Evolutionary conservation across 177 flowering plant genomes (phyloP), one percentile per base, ranked within the genome.

Genomic region (Tripterygium wilfordii): DNA sequence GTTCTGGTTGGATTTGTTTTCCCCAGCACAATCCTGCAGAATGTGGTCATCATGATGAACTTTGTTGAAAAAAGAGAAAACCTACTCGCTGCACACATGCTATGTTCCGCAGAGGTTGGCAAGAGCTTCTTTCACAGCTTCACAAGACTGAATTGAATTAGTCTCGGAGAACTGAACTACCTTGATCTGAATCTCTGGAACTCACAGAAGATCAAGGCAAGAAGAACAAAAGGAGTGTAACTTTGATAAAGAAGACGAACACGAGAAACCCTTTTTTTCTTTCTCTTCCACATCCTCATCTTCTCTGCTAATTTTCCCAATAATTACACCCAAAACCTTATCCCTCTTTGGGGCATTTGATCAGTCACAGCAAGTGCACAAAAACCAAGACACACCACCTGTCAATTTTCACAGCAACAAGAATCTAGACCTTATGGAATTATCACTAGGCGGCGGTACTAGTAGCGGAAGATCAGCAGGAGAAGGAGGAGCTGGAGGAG

Each of bases 201-300:
- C n/a, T n/a, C n/a, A n/a, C n/a, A n/a, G n/a, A n/a, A n/a, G n/a
- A n/a, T n/a, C n/a, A n/a, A n/a, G n/a, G n/a, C n/a, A n/a, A n/a
- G n/a, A n/a, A 43, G 43, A 43, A 49, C 36, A 21, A 20, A 45
- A 31, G 50, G 66, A 31, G 12, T 49, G 30, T 39, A 5, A 31
- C 23, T n/a, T n/a, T n/a, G 48, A 45, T 42, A 41, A 45, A 26
- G 55, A 54, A 42, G 59, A 61, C 29, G 51, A 55, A 23, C 51
- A 55, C 1, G 61, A 61, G 3, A 45, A 19, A 26, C 37, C 26
- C 19, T 6, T 1, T 42, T 19, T 12, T 10, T 55, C 28, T 30
- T 35, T 30, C 5, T 10, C 35, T 49, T 31, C 41, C 3, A 45
- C 46, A n/a, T 44, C 37, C 4, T 37, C 56, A 20, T 58, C 40